Evolutionary conservation across 2,329 filamentous ascomycete species (phyloP).

Genomic region (Fusarium sp.): DNA sequence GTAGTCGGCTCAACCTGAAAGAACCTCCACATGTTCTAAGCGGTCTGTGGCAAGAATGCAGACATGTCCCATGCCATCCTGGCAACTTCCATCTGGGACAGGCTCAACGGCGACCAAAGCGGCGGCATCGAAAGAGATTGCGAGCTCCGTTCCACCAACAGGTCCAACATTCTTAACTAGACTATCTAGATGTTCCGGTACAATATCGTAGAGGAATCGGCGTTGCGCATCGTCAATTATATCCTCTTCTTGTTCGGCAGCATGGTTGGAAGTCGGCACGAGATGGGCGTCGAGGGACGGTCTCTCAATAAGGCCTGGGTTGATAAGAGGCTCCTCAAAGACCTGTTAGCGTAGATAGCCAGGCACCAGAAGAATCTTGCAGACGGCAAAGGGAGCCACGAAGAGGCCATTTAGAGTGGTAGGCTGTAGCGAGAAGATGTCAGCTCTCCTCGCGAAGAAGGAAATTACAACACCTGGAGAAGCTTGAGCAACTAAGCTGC

Average conservation of each 20-base stretch:
- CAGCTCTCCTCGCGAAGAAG: background rate
- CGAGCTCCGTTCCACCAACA: background rate
- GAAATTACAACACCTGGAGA: background rate
- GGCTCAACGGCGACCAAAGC: background rate
- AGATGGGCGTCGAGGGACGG: background rate
- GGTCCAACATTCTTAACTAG: too few relatives aligned
- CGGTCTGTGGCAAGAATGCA: background rate
- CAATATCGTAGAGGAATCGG: background rate
- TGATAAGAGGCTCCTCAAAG: background rate
- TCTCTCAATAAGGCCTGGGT: background rate
- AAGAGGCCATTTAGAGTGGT: background rate
- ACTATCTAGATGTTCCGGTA: background rate
- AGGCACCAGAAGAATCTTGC: background rate
- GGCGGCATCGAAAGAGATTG: background rate
- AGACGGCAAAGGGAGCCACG: background rate
- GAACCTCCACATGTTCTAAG: background rate
- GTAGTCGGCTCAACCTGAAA: too few relatives aligned
- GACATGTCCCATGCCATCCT: background rate
- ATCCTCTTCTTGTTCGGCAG: background rate
- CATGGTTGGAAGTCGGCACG: background rate
- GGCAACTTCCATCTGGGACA: background rate
- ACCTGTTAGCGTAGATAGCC: accelerated
- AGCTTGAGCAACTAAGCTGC: background rate
- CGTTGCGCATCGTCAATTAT: background rate
- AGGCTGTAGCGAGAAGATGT: background rate